Evolutionary conservation across 2,329 filamentous ascomycete genomes (phyloP), one percentile per base, ranked within the genome.

Genomic region (Chaetomiaceae sp.): DNA sequence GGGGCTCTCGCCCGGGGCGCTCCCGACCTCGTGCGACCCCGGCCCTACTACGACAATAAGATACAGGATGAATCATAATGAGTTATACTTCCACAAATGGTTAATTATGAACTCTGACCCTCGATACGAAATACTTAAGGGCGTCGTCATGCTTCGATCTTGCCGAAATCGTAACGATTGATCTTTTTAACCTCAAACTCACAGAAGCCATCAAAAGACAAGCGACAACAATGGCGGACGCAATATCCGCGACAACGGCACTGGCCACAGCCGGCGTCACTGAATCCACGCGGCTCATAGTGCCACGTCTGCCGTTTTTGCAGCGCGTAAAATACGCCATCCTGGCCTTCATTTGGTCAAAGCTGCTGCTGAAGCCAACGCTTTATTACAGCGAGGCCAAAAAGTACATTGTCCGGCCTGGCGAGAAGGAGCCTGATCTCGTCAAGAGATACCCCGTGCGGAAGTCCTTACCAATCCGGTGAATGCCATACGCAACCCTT

Each of bases 381-480:
- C 32, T 36, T 7, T 37, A 29, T 10, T 23, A 16, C 32, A 30
- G 16, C n/a, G 32, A 29, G 27, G 16, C 32, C 21, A 51, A 44
- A 16, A 51, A 44, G 23, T 37, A 30, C 9, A 30, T 51, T 18
- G n/a, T 33, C 23, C n/a, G 45, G 10, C 43, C 37, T 0, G 14
- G 37, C 18, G 38, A 48, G 14, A 53, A 34, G 16, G 50, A 51
- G 5, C 58, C 61, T 1, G 55, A 60, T 25, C 4, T 60, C 6
- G 29, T 61, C 58, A 65, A 62, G 53, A 44, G 42, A 4, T 65
- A 65, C 38, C 48, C 52, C 14, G 56, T 56, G 34, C 58, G 59
- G 9, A 59, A 57, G 25, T 25, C 45, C 9, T 53, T 63, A 1
- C 37, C 57, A 1, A 27, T 62, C 44, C 57, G 61, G 57, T 59